Evolutionary conservation across 257 asterid genomes (phyloP).

Genomic region (Henckelia pumila): DNA sequence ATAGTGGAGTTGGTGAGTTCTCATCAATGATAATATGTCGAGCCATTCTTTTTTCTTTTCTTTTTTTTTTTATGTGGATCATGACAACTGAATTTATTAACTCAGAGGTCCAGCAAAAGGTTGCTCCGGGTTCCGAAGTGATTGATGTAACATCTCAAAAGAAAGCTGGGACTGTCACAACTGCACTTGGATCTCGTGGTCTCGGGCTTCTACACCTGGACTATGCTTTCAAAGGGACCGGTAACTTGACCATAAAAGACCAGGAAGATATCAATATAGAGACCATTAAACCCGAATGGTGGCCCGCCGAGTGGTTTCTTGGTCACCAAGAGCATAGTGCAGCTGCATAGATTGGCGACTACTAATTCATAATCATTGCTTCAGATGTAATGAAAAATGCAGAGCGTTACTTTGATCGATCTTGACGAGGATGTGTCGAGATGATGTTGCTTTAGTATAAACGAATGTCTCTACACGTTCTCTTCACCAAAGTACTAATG

Average conservation of each 20-base stretch:
- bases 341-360: constrained; percentile 30
- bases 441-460: neutral
- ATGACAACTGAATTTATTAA: neutral
- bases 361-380: neutral
- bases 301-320: constrained; percentile 78
- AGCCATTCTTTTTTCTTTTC: neutral
- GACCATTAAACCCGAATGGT: constrained; percentile 72
- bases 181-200: constrained; percentile 77
- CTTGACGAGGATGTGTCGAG: neutral
- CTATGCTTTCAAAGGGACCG: constrained; percentile 49
- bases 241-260: constrained; percentile 45
- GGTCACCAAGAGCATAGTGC: constrained; percentile 40
- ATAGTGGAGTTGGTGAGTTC: constrained; percentile 52
- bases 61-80: neutral
- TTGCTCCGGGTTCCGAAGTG: constrained; percentile 61
- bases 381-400: neutral
- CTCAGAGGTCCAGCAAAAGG: constrained; percentile 58
- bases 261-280: constrained; percentile 57
- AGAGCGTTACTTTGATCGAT: neutral
- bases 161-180: constrained; percentile 62
- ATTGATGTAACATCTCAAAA: constrained; percentile 46
- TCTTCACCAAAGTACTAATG: too few species aligned
- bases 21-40: neutral
- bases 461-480: neutral
- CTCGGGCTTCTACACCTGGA: constrained; percentile 66